Evolutionary conservation across 2,329 filamentous ascomycete species (phyloP).

Genomic region (Hymenoscyphus albidus): DNA sequence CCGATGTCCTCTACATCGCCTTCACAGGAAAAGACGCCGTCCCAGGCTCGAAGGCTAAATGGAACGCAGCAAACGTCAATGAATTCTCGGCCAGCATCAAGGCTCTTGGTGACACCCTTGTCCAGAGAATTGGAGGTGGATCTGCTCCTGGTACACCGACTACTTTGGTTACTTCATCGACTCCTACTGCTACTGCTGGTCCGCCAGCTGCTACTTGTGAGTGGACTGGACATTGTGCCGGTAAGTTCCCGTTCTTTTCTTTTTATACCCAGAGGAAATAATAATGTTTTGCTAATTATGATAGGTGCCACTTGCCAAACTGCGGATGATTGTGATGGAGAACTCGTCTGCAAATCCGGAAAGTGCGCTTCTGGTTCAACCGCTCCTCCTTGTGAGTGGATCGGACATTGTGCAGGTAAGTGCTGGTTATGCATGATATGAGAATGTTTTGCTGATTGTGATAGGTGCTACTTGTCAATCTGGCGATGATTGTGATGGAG

Average conservation of each 20-base stretch:
- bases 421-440: not conserved
- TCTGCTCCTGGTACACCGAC: not conserved
- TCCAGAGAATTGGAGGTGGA: conserved; percentile 37
- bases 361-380: conserved; percentile 14
- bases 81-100: conserved; percentile 53
- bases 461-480: conserved; percentile 14
- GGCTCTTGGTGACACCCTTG: conserved; percentile 47
- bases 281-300: not conserved
- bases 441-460: not conserved
- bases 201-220: conserved; percentile 12
- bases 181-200: conserved; percentile 10
- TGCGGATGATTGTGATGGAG: conserved; percentile 19
- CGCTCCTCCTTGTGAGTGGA: conserved; percentile 15
- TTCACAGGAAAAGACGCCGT: conserved; percentile 55
- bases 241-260: conserved; percentile 9
- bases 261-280: not conserved
- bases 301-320: conserved; percentile 15
- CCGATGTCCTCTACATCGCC: conserved; percentile 60
- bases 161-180: not conserved
- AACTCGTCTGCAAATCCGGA: conserved; percentile 14
- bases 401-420: conserved; percentile 20
- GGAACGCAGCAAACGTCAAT: conserved; percentile 46
- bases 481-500: conserved; percentile 16
- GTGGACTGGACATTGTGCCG: conserved; percentile 22
- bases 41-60: conserved; percentile 52